A percentile compares a stretch with the other conserved stretches of the same genome.
Evolutionary conservation across 495 filamentous ascomycete species (phyloP).

Genomic region (Aspergillus asperescens): DNA sequence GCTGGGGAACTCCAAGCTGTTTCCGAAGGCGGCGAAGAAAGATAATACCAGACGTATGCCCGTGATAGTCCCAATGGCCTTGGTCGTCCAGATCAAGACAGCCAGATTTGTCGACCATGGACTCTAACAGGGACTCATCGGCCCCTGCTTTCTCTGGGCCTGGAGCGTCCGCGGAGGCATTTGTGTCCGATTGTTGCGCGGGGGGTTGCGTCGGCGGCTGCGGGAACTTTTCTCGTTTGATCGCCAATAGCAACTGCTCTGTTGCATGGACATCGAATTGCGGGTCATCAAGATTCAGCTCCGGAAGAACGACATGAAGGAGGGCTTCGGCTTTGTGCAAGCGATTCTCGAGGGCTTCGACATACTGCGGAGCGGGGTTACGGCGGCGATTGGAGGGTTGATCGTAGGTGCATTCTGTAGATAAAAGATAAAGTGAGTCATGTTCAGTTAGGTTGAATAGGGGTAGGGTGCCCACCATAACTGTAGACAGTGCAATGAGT

Average conservation of each 20-base stretch:
- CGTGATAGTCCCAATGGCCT: slow-evolving; percentile 92
- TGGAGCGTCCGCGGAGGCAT: slow-evolving; percentile 15
- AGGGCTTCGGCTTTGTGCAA: slow-evolving; percentile 80
- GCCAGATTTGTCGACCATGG: slow-evolving; percentile 90
- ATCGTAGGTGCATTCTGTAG: slow-evolving; percentile 95
- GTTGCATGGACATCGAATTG: slow-evolving; percentile 65
- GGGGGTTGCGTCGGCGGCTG: slow-evolving; percentile 8
- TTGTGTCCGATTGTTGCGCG: slow-evolving; percentile 6
- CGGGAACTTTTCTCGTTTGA: slow-evolving; percentile 25
- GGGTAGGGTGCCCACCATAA: slow-evolving; percentile 64
- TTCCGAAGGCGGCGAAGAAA: slow-evolving; percentile 82
- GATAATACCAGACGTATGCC: slow-evolving; percentile 84
- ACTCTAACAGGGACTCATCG: slow-evolving; percentile 79
- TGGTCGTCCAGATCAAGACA: slow-evolving; percentile 86
- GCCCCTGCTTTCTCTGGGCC: slow-evolving; percentile 25
- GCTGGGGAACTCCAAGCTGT: slow-evolving; percentile 42
- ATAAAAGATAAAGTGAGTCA: slow-evolving; percentile 6
- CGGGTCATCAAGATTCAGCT: slow-evolving; percentile 79
- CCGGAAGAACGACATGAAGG: slow-evolving; percentile 72
- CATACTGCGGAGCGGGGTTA: slow-evolving; percentile 91
- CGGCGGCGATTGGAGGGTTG: slow-evolving; percentile 93
- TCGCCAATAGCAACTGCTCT: slow-evolving; percentile 37
- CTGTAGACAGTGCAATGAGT: slow-evolving; percentile 97
- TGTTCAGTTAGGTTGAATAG: background rate
- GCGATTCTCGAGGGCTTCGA: slow-evolving; percentile 82